Percentiles rank a stretch among this genome's conserved stretches.
These are phyloP conservation scores for Phylloboletellus chloephorus DNA, from an alignment of 1,284 basidiomycete species.

Conservation along the genomic window DNA sequence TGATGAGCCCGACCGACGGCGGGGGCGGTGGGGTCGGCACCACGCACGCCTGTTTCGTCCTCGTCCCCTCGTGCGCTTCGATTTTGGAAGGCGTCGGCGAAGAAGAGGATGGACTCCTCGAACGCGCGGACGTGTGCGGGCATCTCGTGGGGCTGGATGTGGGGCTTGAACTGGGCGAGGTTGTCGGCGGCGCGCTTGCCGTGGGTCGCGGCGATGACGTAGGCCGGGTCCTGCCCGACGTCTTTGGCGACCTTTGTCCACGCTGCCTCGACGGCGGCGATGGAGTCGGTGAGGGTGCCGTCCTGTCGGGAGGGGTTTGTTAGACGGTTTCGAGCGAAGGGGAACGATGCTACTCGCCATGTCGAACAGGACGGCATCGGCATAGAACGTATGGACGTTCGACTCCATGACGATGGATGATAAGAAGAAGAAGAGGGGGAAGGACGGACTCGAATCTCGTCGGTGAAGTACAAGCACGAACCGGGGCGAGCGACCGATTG, in stretches of 20 bases:
- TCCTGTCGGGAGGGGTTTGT: conserved; percentile 42
- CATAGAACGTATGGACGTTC: conserved; percentile 37
- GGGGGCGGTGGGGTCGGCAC: too few species aligned
- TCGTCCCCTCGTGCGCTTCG: too few species aligned
- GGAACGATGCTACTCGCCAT: conserved; percentile 47
- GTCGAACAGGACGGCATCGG: conserved; percentile 67
- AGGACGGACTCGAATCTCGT: conserved; percentile 10
- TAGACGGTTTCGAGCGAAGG: conserved; percentile 8
- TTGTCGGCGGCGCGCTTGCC: conserved; percentile 71
- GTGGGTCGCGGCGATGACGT: conserved; percentile 69
- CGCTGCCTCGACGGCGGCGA: conserved; percentile 72
- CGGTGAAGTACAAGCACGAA: conserved; percentile 1
- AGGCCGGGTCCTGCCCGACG: conserved; percentile 59
- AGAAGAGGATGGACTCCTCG: conserved; percentile 66
- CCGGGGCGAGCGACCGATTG: too few species aligned
- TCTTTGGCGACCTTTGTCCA: conserved; percentile 73
- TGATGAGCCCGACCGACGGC: too few species aligned
- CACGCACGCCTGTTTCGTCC: too few species aligned
- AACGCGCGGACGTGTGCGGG: conserved; percentile 63
- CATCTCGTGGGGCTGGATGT: conserved; percentile 57
- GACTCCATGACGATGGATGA: conserved; percentile 19
- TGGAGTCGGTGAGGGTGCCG: conserved; percentile 71
- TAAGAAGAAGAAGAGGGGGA: not conserved
- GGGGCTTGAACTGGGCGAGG: conserved; percentile 53
- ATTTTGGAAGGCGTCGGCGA: conserved; percentile 68